Percentiles rank a stretch among this genome's conserved stretches.
Evolutionary conservation across 179 eudicot genomes (phyloP).

Genomic region (Carnegiea gigantea): DNA sequence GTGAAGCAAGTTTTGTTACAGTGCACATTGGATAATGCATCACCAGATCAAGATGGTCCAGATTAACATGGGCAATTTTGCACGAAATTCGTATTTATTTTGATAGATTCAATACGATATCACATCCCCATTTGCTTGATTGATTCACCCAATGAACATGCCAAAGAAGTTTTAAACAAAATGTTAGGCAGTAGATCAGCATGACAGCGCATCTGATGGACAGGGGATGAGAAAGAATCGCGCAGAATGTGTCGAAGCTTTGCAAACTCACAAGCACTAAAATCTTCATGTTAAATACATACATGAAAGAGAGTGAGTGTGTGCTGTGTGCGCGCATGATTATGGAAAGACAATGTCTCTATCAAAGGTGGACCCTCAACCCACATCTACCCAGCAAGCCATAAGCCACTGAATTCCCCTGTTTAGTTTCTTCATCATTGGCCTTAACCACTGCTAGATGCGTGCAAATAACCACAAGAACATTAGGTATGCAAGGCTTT

Average conservation of each 20-base stretch:
- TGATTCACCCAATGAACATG: conserved; percentile 6
- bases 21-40: neutral
- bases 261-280: conserved; percentile 34
- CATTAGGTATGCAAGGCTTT: neutral
- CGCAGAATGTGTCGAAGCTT: neutral
- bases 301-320: neutral
- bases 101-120: conserved; percentile 13
- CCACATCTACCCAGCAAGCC: neutral
- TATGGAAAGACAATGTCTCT: neutral
- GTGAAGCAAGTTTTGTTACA: conserved; percentile 26
- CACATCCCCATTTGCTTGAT: conserved; percentile 12
- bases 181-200: neutral
- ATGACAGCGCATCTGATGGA: neutral
- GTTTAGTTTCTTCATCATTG: neutral
- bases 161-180: neutral
- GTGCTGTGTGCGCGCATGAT: conserved; percentile 13
- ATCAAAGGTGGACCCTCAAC: neutral
- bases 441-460: neutral
- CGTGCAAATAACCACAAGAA: neutral
- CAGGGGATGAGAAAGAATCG: conserved; percentile 14
- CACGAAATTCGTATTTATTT: neutral
- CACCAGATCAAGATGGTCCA: neutral
- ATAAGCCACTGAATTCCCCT: neutral
- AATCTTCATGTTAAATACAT: neutral
- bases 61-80: neutral